Conservation (phyloP, 2,329 filamentous ascomycete genomes). For the Ceratocystis variospora region DNA sequence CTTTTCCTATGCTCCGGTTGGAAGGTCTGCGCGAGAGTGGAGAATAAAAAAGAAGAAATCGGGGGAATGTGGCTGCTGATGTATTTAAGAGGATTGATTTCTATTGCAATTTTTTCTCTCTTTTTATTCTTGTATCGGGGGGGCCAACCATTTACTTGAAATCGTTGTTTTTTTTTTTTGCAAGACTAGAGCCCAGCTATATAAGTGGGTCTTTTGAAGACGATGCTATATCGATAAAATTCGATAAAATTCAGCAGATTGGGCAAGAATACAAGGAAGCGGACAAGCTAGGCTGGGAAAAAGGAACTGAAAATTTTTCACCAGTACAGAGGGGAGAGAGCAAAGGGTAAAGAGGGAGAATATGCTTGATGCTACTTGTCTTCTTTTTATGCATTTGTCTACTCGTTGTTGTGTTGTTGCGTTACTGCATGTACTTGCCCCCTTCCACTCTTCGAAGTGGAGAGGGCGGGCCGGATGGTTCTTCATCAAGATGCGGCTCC, state of each 20-base stretch:
- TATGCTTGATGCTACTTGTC: neutral
- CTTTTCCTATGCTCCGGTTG: neutral
- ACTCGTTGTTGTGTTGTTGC: neutral
- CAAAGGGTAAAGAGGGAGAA: neutral
- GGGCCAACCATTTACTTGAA: neutral
- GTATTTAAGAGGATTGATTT: constrained; percentile 9
- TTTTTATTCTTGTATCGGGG: neutral
- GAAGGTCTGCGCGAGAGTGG: constrained; percentile 18
- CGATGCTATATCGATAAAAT: neutral
- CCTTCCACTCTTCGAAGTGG: neutral
- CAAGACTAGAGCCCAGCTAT: neutral
- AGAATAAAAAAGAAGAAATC: constrained; percentile 16
- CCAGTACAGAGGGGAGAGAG: neutral
- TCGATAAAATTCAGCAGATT: neutral
- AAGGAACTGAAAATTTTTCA: neutral
- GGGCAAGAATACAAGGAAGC: neutral
- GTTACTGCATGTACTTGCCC: neutral
- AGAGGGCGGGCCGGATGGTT: neutral
- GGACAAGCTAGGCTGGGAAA: neutral
- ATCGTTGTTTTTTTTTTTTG: neutral
- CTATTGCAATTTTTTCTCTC: constrained; percentile 3
- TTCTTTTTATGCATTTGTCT: neutral
- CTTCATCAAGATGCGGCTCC: neutral
- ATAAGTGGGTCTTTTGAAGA: neutral
- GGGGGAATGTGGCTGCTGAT: constrained; percentile 15